phyloP scores from a whole-genome alignment of 2,329 filamentous ascomycete species.

The Simplicillium aogashimaense region DNA sequence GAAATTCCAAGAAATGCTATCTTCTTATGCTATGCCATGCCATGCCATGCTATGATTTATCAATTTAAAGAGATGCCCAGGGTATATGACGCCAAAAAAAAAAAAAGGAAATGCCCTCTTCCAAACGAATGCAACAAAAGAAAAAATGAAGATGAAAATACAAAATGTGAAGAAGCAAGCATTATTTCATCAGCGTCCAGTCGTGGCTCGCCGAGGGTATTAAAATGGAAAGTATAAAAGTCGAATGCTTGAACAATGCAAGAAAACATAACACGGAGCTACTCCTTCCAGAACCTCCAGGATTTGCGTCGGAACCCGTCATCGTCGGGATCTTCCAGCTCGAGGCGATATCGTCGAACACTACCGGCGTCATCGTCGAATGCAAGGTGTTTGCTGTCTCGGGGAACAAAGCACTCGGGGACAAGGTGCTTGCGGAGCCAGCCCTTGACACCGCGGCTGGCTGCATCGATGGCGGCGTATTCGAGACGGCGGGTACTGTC shows the following conservation, averaged over 20 bases:
- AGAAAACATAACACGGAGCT: not conserved
- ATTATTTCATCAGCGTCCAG: no score
- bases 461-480: slow-evolving; percentile 57
- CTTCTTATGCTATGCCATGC: slow-evolving; percentile 14
- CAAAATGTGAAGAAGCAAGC: slow-evolving; percentile 3
- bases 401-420: slow-evolving; percentile 50
- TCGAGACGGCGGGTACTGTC: slow-evolving; percentile 52
- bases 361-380: slow-evolving; percentile 56
- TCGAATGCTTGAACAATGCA: no score
- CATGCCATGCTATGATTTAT: slow-evolving; percentile 9
- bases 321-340: slow-evolving; percentile 37
- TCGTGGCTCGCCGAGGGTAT: not conserved
- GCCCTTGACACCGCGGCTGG: slow-evolving; percentile 47
- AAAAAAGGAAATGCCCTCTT: slow-evolving; percentile 19
- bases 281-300: slow-evolving; percentile 10
- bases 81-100: slow-evolving; percentile 25
- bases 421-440: slow-evolving; percentile 49
- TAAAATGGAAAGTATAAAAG: not conserved
- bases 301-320: slow-evolving; percentile 8
- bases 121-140: slow-evolving; percentile 4
- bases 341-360: slow-evolving; percentile 51
- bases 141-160: slow-evolving; percentile 2
- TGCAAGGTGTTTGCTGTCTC: slow-evolving; percentile 34
- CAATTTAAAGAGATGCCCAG: slow-evolving; percentile 13
- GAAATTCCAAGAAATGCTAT: no score